A percentile compares a stretch with the other conserved stretches of the same genome.
phyloP scores from a whole-genome alignment of 208 protist species.

The Wallacemonas rigidus region DNA sequence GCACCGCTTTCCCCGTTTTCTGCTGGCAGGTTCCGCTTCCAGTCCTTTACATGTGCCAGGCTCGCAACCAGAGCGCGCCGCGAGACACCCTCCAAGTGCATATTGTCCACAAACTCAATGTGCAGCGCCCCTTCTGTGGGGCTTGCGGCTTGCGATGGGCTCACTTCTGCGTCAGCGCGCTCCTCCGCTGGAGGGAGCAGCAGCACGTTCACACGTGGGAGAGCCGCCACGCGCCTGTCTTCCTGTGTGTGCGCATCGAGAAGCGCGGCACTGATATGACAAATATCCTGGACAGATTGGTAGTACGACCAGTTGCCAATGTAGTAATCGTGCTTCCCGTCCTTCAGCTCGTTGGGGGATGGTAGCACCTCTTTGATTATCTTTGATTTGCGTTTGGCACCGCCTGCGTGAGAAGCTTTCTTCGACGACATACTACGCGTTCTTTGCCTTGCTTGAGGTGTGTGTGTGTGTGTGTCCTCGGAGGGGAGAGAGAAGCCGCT shows the following conservation, averaged over 20 bases:
- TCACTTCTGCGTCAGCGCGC: background rate
- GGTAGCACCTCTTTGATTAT: conserved; percentile 68
- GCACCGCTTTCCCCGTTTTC: background rate
- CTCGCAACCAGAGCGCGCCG: conserved; percentile 15
- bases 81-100: conserved; percentile 68
- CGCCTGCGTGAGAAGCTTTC: conserved; percentile 28
- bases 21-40: conserved; percentile 12
- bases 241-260: conserved; percentile 50
- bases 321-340: conserved; percentile 65
- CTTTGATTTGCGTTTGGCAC: conserved; percentile 30
- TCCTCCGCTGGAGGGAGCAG: conserved; percentile 39
- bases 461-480: background rate
- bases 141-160: conserved; percentile 7
- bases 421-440: conserved; percentile 23
- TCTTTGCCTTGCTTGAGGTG: background rate
- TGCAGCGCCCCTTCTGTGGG: conserved; percentile 46
- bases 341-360: conserved; percentile 50
- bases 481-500: too few relatives aligned
- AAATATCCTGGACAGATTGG: conserved; percentile 52
- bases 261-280: conserved; percentile 43
- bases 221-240: conserved; percentile 43
- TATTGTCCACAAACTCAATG: conserved; percentile 54
- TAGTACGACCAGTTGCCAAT: conserved; percentile 80
- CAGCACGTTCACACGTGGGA: conserved; percentile 72
- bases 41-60: conserved; percentile 20